These are phyloP conservation scores for Ceratocystiopsis sp. DNA, from an alignment of 2,329 filamentous ascomycete species.

Conservation along the genomic window DNA sequence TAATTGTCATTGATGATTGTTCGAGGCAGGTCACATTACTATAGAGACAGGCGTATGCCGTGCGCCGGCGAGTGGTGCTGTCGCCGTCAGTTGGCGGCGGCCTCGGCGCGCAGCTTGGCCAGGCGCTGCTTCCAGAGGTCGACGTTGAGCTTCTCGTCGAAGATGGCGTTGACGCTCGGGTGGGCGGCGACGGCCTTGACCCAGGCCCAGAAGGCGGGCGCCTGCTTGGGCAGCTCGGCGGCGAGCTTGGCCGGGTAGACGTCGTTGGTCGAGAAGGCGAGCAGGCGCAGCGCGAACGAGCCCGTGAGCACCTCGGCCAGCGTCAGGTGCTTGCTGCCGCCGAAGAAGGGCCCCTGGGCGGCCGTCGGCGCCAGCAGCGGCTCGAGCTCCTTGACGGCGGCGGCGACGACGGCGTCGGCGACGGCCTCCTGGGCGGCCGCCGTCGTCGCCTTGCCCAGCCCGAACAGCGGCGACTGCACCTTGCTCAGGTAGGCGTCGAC, in stretches of 20 bases:
- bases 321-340: slow-evolving; percentile 46
- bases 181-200: slow-evolving; percentile 39
- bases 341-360: slow-evolving; percentile 32
- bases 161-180: slow-evolving; percentile 49
- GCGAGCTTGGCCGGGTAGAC: slow-evolving; percentile 26
- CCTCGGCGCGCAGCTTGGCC: slow-evolving; percentile 9
- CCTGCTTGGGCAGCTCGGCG: slow-evolving; percentile 24
- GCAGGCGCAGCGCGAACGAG: slow-evolving; percentile 48
- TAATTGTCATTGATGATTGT: too few species aligned
- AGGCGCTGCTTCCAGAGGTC: slow-evolving; percentile 11
- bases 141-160: slow-evolving; percentile 32
- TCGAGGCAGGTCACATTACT: too few species aligned
- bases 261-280: slow-evolving; percentile 34
- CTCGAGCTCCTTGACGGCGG: slow-evolving; percentile 54
- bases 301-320: slow-evolving; percentile 57
- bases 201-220: slow-evolving; percentile 55
- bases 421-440: slow-evolving; percentile 32
- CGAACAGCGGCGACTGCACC: slow-evolving; percentile 28
- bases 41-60: too few species aligned
- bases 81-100: too few species aligned
- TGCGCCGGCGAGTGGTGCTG: too few species aligned
- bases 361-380: slow-evolving; percentile 39
- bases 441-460: slow-evolving; percentile 25
- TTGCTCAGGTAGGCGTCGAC: slow-evolving; percentile 17
- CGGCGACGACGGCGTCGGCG: slow-evolving; percentile 32